phyloP scores from a whole-genome alignment of 805 yeast species.

The Pachysolen tannophilus region DNA sequence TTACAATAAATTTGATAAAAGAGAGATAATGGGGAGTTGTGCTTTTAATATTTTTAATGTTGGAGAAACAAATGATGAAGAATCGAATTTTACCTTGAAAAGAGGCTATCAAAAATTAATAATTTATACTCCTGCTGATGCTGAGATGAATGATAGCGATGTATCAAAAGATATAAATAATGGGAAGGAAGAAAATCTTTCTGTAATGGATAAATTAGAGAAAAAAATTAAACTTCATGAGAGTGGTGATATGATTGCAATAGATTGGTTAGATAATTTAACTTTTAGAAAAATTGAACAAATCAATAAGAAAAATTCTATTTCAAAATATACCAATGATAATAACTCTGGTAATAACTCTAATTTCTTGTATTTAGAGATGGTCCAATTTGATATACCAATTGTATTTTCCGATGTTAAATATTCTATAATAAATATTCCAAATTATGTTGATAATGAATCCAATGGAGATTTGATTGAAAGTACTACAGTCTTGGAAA shows the following conservation, averaged over 20 bases:
- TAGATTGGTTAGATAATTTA: constrained; percentile 71
- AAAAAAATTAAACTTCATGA: constrained; percentile 52
- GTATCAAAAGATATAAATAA: constrained; percentile 14
- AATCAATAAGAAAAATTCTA: constrained; percentile 16
- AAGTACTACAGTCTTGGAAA: constrained; percentile 4
- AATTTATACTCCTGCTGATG: constrained; percentile 33
- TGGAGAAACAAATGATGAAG: constrained; percentile 13
- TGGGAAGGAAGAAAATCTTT: constrained; percentile 21
- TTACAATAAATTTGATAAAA: constrained; percentile 43
- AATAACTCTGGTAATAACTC: background rate
- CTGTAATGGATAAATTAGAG: constrained; percentile 42
- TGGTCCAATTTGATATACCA: constrained; percentile 64
- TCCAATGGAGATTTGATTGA: constrained; percentile 4
- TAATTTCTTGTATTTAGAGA: constrained; percentile 29
- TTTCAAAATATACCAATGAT: background rate
- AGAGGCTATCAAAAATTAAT: constrained; percentile 62
- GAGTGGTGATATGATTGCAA: constrained; percentile 50
- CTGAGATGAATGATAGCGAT: too few relatives aligned
- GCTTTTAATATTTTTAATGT: constrained; percentile 51
- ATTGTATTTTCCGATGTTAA: constrained; percentile 58
- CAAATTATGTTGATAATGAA: constrained; percentile 12
- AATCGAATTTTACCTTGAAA: constrained; percentile 43
- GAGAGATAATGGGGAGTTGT: constrained; percentile 51
- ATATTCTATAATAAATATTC: constrained; percentile 25
- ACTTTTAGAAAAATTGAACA: constrained; percentile 48